Evolutionary conservation across 2,329 filamentous ascomycete species (phyloP).

Genomic region (Hirsutella thompsonii): DNA sequence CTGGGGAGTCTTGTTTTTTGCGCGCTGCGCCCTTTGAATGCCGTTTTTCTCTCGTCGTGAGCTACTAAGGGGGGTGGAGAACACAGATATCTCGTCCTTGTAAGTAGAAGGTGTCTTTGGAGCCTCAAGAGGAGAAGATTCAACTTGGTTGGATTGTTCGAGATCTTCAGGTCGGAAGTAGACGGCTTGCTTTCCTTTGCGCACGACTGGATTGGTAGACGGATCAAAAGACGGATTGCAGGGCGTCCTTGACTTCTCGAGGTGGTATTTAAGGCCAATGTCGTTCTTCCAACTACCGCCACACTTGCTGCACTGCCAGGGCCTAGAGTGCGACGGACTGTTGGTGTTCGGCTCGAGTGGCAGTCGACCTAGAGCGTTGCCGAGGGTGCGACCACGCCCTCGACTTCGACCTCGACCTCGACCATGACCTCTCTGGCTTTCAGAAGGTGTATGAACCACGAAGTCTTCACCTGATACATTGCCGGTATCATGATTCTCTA

Average conservation of each 20-base stretch:
- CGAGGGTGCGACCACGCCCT: neutral
- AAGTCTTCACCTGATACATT: too few relatives aligned
- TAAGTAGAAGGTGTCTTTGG: too few relatives aligned
- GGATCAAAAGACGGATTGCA: slow-evolving; percentile 34
- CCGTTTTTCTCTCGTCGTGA: too few relatives aligned
- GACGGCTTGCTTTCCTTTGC: slow-evolving; percentile 6
- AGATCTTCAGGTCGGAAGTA: neutral
- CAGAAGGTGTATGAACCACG: too few relatives aligned
- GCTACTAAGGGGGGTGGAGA: too few relatives aligned
- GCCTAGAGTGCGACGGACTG: slow-evolving; percentile 9
- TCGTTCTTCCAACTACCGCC: slow-evolving; percentile 44
- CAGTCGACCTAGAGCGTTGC: slow-evolving; percentile 3
- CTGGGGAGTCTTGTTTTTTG: too few relatives aligned
- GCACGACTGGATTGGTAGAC: slow-evolving; percentile 5
- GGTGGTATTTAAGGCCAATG: slow-evolving; percentile 44
- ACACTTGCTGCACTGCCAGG: slow-evolving; percentile 39
- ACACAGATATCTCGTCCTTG: too few relatives aligned
- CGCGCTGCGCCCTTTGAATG: too few relatives aligned
- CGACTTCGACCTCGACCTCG: slow-evolving; percentile 4
- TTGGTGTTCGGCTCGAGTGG: slow-evolving; percentile 6
- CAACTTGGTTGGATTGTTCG: neutral
- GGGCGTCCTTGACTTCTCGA: slow-evolving; percentile 36
- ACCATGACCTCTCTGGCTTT: neutral
- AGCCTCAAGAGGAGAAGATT: neutral
- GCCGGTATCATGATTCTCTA: too few relatives aligned